These are phyloP conservation scores for Leishmania tropica DNA, from an alignment of 208 protist species.

Conservation along the genomic window DNA sequence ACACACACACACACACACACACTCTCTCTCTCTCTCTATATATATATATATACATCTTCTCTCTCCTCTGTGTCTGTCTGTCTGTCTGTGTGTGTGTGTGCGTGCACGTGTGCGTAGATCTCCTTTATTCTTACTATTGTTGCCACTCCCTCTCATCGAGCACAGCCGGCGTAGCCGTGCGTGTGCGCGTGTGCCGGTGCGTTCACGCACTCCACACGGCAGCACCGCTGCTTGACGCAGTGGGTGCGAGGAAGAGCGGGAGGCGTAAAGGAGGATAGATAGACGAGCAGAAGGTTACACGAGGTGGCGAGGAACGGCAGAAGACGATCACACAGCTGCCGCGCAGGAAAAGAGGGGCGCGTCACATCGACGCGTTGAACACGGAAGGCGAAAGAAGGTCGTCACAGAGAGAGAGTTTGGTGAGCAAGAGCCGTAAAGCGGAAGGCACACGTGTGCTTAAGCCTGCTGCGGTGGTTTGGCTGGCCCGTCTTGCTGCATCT, in stretches of 20 bases:
- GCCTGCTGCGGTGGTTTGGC: neutral
- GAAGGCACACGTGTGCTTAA: neutral
- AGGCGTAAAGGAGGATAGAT: neutral
- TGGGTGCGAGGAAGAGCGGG: neutral
- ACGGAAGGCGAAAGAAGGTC: neutral
- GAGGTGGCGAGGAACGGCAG: neutral
- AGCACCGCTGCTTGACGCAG: neutral
- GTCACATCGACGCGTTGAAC: neutral
- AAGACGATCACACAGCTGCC: neutral
- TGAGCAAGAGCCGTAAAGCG: neutral
- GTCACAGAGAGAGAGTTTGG: neutral
- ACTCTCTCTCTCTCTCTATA: too few species aligned
- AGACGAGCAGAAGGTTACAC: neutral
- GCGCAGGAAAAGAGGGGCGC: neutral
- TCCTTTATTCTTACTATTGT: too few species aligned
- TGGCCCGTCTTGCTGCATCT: neutral
- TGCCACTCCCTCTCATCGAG: too few species aligned
- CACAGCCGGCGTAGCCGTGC: too few species aligned
- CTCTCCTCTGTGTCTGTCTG: neutral
- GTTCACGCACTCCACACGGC: neutral
- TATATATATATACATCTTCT: neutral
- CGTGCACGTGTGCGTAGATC: conserved; percentile 8
- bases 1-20: neutral
- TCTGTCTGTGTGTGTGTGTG: neutral
- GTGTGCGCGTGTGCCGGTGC: neutral